Evolutionary conservation across 1,139 yeast species (phyloP).

Genomic region (Zygosaccharomyces sapae): DNA sequence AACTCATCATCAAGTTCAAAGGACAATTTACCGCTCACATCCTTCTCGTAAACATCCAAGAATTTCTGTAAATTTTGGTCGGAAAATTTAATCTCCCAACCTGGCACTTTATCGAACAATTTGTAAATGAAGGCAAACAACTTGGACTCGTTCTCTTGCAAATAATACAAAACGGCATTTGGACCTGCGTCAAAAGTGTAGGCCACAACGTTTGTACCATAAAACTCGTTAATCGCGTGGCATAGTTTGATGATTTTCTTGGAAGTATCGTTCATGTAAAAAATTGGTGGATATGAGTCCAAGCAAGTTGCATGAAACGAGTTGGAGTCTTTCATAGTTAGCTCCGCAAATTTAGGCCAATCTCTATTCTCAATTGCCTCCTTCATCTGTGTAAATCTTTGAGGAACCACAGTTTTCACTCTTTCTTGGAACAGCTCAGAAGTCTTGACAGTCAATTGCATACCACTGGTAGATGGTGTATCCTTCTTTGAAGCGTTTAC

Average conservation of each 20-base stretch:
- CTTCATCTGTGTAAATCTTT: constrained; percentile 78
- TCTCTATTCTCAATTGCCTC: constrained; percentile 64
- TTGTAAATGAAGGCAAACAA: constrained; percentile 59
- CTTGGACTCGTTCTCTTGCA: constrained; percentile 61
- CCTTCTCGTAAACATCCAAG: constrained; percentile 38
- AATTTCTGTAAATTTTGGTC: constrained; percentile 30
- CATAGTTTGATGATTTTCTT: constrained; percentile 78
- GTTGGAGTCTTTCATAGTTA: constrained; percentile 94
- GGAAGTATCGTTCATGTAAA: constrained; percentile 93
- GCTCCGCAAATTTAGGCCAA: constrained; percentile 74
- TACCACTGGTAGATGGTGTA: constrained; percentile 90
- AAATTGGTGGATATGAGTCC: constrained; percentile 93
- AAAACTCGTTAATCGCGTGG: constrained; percentile 67
- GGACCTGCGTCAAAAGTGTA: constrained; percentile 99
- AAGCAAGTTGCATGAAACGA: constrained; percentile 96
- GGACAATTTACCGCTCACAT: constrained; percentile 37
- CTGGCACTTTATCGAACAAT: constrained; percentile 54
- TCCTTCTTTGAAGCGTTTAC: constrained; percentile 92
- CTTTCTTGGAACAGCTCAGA: constrained; percentile 82
- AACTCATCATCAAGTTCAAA: constrained; percentile 49
- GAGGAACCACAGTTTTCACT: constrained; percentile 75
- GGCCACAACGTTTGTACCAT: constrained; percentile 73
- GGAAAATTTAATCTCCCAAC: constrained; percentile 56
- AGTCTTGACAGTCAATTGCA: constrained; percentile 90
- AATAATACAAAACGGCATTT: constrained; percentile 90